phyloP scores from a whole-genome alignment of 257 asterid genomes.

The Handroanthus guayacan region DNA sequence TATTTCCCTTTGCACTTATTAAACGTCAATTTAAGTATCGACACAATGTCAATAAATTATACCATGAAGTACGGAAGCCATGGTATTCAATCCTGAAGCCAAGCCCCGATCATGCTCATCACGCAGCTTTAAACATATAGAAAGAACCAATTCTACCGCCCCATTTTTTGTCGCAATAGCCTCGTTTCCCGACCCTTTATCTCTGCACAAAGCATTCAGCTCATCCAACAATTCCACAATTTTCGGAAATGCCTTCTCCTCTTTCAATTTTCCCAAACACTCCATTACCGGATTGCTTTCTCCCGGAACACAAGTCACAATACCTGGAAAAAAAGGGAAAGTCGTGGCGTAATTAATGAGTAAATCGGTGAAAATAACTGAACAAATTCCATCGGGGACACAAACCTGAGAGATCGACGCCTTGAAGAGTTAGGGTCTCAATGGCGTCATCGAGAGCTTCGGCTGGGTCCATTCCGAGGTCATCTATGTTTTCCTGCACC shows the following conservation, averaged over 20 bases:
- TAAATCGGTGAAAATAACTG: background rate
- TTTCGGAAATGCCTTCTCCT: conserved; percentile 42
- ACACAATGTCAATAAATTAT: conserved; percentile 25
- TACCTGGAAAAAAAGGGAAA: conserved; percentile 49
- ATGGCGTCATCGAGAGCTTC: conserved; percentile 93
- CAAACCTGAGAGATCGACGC: conserved; percentile 89
- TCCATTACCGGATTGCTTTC: conserved; percentile 79
- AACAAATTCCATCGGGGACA: conserved; percentile 10
- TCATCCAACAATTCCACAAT: conserved; percentile 54
- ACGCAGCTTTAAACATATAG: conserved; percentile 57
- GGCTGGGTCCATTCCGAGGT: conserved; percentile 86
- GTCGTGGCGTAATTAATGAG: background rate
- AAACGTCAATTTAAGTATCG: background rate
- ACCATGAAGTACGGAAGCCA: conserved; percentile 86
- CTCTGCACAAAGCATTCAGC: conserved; percentile 53
- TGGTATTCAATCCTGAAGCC: conserved; percentile 60
- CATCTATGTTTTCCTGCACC: conserved; percentile 91
- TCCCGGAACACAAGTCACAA: conserved; percentile 80
- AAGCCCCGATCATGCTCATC: conserved; percentile 54
- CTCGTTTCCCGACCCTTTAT: conserved; percentile 65
- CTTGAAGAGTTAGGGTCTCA: conserved; percentile 88
- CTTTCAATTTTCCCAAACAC: conserved; percentile 64
- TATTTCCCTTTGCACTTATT: background rate
- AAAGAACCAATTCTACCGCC: conserved; percentile 66
- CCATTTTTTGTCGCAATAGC: conserved; percentile 82